Evolutionary conservation across 129 eudicot genomes (phyloP).

Genomic region (Chrysanthemum lavandulifolium): DNA sequence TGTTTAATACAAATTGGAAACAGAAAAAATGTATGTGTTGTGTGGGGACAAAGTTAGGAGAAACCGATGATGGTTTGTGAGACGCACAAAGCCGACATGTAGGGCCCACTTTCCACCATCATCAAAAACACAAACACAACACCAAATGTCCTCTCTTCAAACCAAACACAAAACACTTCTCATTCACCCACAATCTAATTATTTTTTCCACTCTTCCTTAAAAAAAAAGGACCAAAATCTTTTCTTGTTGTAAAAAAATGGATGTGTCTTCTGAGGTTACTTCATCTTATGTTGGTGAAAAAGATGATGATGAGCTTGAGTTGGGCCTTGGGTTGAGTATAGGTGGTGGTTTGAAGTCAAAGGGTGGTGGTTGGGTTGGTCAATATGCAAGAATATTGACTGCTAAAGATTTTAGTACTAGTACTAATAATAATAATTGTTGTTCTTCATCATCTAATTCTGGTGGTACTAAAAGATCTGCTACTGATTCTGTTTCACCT

Average conservation of each 20-base stretch:
- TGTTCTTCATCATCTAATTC: conserved; percentile 60
- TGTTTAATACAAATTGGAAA: conserved; percentile 30
- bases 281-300: conserved; percentile 56
- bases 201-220: conserved; percentile 22
- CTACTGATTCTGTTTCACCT: conserved; percentile 80
- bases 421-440: conserved; percentile 33
- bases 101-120: conserved; percentile 48
- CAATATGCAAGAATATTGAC: conserved; percentile 86
- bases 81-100: conserved; percentile 74
- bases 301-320: conserved; percentile 54
- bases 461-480: conserved; percentile 76
- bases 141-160: conserved; percentile 26
- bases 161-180: conserved; percentile 17
- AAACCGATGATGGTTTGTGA: conserved; percentile 58
- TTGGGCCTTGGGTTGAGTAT: conserved; percentile 89
- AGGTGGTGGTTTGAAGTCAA: conserved; percentile 51
- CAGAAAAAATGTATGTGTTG: conserved; percentile 22
- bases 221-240: conserved; percentile 8
- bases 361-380: conserved; percentile 45
- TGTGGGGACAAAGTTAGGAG: conserved; percentile 62
- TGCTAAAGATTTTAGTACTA: conserved; percentile 65
- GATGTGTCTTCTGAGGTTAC: conserved; percentile 58
- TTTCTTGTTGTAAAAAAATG: conserved; percentile 33
- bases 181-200: conserved; percentile 20
- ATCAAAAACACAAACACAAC: conserved; percentile 26